Conservation (phyloP, 2,329 filamentous ascomycete genomes). For the Aspergillus viridinutans region DNA sequence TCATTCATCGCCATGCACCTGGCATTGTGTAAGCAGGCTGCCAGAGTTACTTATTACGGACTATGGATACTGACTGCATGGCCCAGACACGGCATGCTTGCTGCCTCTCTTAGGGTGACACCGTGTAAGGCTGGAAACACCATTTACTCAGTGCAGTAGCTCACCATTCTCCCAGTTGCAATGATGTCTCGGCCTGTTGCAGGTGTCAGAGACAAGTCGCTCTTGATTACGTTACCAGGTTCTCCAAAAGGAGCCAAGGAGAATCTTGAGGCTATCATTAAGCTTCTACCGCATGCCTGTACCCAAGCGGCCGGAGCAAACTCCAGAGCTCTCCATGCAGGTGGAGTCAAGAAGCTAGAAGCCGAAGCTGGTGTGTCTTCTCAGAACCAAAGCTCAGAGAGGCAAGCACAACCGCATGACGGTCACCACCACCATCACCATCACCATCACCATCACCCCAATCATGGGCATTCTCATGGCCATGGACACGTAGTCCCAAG, state of each 20-base stretch:
- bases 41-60: background rate
- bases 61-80: constrained; percentile 17
- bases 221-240: constrained; percentile 86
- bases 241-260: constrained; percentile 94
- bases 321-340: constrained; percentile 73
- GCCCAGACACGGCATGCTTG: constrained; percentile 79
- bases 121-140: constrained; percentile 64
- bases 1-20: constrained; percentile 80
- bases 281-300: constrained; percentile 93
- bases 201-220: constrained; percentile 72
- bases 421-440: constrained; percentile 38
- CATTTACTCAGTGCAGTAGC: constrained; percentile 8
- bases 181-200: constrained; percentile 95
- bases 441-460: constrained; percentile 48
- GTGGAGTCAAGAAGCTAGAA: constrained; percentile 80
- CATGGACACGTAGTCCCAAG: constrained; percentile 63
- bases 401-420: constrained; percentile 22
- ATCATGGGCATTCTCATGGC: constrained; percentile 50
- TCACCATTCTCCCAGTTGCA: constrained; percentile 61
- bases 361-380: constrained; percentile 65
- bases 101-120: constrained; percentile 77
- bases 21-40: constrained; percentile 65
- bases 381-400: constrained; percentile 12
- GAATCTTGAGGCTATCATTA: constrained; percentile 83
- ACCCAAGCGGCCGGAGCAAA: constrained; percentile 78